A percentile compares a stretch with the other conserved stretches of the same genome.
phyloP scores from a whole-genome alignment of 2,329 filamentous ascomycete genomes.

The Sporothrix humicola region DNA sequence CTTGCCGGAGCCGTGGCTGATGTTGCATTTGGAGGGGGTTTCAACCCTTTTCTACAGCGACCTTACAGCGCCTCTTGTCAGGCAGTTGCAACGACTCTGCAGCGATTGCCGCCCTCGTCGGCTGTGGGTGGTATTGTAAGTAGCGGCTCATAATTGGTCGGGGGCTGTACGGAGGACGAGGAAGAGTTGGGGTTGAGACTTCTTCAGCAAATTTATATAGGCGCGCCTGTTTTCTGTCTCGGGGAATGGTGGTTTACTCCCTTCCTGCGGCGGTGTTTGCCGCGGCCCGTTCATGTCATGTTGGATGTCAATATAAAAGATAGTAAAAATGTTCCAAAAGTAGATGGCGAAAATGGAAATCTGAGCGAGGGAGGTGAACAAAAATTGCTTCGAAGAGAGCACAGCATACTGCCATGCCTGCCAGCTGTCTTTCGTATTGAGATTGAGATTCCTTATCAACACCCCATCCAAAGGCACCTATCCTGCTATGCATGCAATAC shows the following conservation, averaged over 20 bases:
- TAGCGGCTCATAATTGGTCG: background rate
- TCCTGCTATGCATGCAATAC: slow-evolving; percentile 12
- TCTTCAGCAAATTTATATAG: background rate
- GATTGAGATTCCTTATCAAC: background rate
- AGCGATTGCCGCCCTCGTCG: too few relatives aligned
- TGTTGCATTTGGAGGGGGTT: background rate
- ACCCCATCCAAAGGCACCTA: background rate
- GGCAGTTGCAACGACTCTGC: too few relatives aligned
- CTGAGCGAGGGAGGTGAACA: background rate
- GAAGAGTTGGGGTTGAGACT: too few relatives aligned
- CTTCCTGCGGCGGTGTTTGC: background rate
- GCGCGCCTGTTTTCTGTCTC: background rate
- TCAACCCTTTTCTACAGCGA: background rate
- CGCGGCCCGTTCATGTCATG: background rate
- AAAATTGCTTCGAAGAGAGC: background rate
- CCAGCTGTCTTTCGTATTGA: slow-evolving; percentile 24
- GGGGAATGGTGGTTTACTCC: too few relatives aligned
- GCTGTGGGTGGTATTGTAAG: background rate
- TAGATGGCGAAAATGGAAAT: background rate
- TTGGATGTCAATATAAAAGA: background rate
- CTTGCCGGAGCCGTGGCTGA: background rate
- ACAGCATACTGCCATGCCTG: slow-evolving; percentile 1
- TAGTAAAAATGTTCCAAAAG: background rate
- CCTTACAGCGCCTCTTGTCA: too few relatives aligned
- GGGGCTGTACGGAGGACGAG: background rate